A percentile compares a stretch with the other conserved stretches of the same genome.
Conservation (phyloP, 1,284 basidiomycete species). For the Omphalotus olearius region DNA sequence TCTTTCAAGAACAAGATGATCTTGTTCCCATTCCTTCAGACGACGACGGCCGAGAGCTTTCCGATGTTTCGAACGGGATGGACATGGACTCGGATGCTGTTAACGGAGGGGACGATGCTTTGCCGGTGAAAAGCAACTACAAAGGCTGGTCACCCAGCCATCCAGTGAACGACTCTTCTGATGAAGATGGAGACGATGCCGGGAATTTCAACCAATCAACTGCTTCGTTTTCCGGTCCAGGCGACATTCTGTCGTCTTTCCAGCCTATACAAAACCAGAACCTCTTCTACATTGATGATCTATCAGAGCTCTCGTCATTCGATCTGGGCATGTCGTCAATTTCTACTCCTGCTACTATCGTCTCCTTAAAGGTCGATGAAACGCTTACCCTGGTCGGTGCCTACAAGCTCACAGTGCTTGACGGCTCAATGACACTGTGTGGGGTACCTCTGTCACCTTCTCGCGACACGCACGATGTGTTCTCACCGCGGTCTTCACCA, state of each 20-base stretch:
- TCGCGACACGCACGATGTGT: constrained; percentile 40
- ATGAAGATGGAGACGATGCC: constrained; percentile 38
- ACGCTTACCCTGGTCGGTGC: constrained; percentile 57
- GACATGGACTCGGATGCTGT: not conserved
- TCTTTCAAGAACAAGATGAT: constrained; percentile 32
- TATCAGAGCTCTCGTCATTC: constrained; percentile 20
- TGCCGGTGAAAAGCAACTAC: constrained; percentile 19
- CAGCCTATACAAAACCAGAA: constrained; percentile 39
- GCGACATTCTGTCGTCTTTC: constrained; percentile 38
- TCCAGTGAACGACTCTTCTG: constrained; percentile 46
- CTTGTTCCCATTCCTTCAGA: constrained; percentile 34
- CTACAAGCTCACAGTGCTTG: constrained; percentile 50
- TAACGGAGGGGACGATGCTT: not conserved
- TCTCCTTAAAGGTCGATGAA: constrained; percentile 41
- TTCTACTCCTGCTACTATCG: constrained; percentile 23
- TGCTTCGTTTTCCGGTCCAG: not conserved
- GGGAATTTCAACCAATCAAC: constrained; percentile 10
- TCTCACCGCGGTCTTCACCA: constrained; percentile 64
- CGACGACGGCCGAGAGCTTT: constrained; percentile 21
- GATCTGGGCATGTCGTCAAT: constrained; percentile 7
- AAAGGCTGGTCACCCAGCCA: constrained; percentile 52
- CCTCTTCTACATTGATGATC: constrained; percentile 39
- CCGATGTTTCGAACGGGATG: constrained; percentile 7
- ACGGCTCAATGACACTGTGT: constrained; percentile 47
- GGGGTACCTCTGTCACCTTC: constrained; percentile 47